These are phyloP conservation scores for Setaria viridis DNA, from an alignment of 202 grass and related monocot species.

Conservation along the genomic window DNA sequence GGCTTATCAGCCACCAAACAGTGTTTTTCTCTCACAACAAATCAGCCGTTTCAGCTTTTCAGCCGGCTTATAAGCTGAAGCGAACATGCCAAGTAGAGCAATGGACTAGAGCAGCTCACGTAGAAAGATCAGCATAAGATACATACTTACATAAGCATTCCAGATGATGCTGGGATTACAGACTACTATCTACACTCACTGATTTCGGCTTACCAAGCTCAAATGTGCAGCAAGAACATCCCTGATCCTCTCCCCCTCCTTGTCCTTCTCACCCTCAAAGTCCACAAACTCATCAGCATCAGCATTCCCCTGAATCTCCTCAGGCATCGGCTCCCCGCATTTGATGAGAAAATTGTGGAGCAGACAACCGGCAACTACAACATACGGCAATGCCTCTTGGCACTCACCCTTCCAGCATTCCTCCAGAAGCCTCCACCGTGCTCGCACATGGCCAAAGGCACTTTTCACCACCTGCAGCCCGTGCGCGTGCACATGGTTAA, in stretches of 20 bases:
- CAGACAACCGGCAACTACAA: slow-evolving; percentile 70
- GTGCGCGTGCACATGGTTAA: slow-evolving; percentile 77
- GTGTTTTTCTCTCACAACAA: too few species aligned
- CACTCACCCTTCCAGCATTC: slow-evolving; percentile 85
- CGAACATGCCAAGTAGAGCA: too few species aligned
- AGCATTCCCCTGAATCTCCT: slow-evolving; percentile 21
- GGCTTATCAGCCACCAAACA: too few species aligned
- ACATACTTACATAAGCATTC: slow-evolving; percentile 35
- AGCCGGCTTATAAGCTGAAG: too few species aligned
- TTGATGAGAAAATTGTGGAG: slow-evolving; percentile 91
- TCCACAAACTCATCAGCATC: slow-evolving; percentile 56
- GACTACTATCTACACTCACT: slow-evolving; percentile 34
- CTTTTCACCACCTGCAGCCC: slow-evolving; percentile 61
- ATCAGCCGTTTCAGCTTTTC: too few species aligned
- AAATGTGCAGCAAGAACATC: slow-evolving; percentile 80
- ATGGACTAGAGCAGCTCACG: slow-evolving; percentile 30
- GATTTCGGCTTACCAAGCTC: slow-evolving; percentile 62
- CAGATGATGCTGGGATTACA: slow-evolving; percentile 34
- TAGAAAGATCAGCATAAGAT: slow-evolving; percentile 28
- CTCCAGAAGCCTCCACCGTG: slow-evolving; percentile 74
- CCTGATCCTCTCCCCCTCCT: slow-evolving; percentile 75
- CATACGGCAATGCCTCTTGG: slow-evolving; percentile 83
- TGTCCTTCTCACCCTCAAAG: slow-evolving; percentile 73
- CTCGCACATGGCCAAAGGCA: slow-evolving; percentile 65
- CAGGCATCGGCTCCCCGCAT: slow-evolving; percentile 57